Conservation (phyloP, 768 basidiomycete genomes). For the Gymnopilus dilepis region DNA sequence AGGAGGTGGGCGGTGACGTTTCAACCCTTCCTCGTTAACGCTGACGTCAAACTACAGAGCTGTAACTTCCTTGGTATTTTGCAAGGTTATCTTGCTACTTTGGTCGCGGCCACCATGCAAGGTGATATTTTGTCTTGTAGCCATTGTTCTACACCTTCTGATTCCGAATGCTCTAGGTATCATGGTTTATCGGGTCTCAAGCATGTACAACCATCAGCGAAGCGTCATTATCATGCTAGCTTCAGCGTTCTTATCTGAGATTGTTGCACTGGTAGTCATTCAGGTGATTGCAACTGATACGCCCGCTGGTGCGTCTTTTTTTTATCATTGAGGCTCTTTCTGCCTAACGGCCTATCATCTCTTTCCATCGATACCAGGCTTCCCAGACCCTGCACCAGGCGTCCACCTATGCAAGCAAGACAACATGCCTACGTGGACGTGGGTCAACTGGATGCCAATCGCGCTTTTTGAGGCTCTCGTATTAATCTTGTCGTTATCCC, state of each 20-base stretch:
- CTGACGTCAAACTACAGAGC: background rate
- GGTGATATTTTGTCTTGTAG: background rate
- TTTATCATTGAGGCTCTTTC: background rate
- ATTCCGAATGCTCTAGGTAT: conserved; percentile 5
- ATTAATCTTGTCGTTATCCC: conserved; percentile 3
- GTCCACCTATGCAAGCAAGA: conserved; percentile 12
- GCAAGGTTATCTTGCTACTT: background rate
- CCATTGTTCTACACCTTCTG: background rate
- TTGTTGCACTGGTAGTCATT: conserved; percentile 1
- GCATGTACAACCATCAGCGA: conserved; percentile 18
- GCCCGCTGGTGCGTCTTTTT: conserved; percentile 2
- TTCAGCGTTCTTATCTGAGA: conserved; percentile 2
- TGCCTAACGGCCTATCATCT: background rate
- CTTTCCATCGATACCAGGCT: background rate
- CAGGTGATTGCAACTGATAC: conserved; percentile 4
- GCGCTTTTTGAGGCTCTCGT: conserved; percentile 9
- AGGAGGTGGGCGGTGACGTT: background rate
- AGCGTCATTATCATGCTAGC: conserved; percentile 5
- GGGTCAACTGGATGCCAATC: conserved; percentile 10
- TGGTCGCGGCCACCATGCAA: conserved; percentile 7
- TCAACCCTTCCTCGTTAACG: background rate
- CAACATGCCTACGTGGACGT: conserved; percentile 10
- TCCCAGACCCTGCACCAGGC: conserved; percentile 11
- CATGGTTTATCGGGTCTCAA: conserved; percentile 16
- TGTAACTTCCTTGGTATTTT: background rate